phyloP scores from a whole-genome alignment of 768 basidiomycete species.

The Naganishia vaughanmartiniae region DNA sequence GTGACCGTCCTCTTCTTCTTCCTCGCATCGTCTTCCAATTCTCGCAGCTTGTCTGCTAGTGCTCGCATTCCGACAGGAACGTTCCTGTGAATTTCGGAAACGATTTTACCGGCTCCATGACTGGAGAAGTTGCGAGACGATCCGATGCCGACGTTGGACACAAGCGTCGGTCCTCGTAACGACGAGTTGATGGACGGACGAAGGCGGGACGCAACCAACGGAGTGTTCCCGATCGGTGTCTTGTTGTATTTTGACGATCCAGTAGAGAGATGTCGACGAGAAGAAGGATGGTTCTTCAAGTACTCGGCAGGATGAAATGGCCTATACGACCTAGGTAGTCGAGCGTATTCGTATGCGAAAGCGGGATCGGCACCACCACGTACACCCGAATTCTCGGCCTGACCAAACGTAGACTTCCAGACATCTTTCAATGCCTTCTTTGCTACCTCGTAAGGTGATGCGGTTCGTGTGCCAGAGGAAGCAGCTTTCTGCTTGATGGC shows the following conservation, averaged over 20 bases:
- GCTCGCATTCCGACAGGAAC: constrained; percentile 27
- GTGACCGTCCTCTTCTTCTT: constrained; percentile 6
- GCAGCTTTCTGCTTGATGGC: constrained; percentile 21
- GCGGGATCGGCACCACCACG: not conserved
- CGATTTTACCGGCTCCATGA: constrained; percentile 20
- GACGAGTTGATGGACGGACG: not conserved
- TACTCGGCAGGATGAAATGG: constrained; percentile 47
- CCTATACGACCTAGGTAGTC: constrained; percentile 17
- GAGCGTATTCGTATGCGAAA: constrained; percentile 21
- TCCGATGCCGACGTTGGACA: constrained; percentile 20
- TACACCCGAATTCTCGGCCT: not conserved
- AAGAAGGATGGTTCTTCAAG: constrained; percentile 37
- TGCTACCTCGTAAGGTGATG: constrained; percentile 21
- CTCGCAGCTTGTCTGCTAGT: constrained; percentile 24
- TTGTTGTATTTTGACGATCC: not conserved
- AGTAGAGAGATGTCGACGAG: constrained; percentile 22
- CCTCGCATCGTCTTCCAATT: constrained; percentile 3
- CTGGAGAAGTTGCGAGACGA: constrained; percentile 27
- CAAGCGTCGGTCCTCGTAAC: constrained; percentile 14
- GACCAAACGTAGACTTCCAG: constrained; percentile 26
- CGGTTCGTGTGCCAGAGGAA: not conserved
- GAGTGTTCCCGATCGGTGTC: constrained; percentile 6
- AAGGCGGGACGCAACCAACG: constrained; percentile 1
- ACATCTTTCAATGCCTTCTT: constrained; percentile 22
- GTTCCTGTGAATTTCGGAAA: constrained; percentile 11